Base-by-base conservation (phyloP, 805 yeast genomes). In the Schizosaccharomyces lindneri region DNA sequence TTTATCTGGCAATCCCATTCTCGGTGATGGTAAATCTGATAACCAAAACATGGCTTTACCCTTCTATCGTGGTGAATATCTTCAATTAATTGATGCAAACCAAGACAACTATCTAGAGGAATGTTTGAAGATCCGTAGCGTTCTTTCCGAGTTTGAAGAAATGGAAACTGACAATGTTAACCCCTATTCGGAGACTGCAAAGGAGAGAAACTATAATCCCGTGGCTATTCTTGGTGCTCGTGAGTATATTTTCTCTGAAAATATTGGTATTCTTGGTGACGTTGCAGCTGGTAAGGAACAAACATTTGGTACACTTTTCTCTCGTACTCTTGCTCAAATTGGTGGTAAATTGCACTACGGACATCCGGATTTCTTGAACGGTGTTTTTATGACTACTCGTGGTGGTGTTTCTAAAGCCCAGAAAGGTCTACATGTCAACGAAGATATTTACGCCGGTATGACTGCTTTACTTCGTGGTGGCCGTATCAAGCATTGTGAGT, bases 241-340 rank as follows among this genome's bases (percentile, higher is more conserved):
- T 67, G 97, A 90, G 70, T 88, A 87, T 70, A 88, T 90, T 39
- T 90, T 90, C 73, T 85, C 95, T 1, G 97, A 89, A 72, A 85
- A 85, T 68, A 81, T 87, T 63, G 97, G 97, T 63, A 84, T 89
- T 13, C 75, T 89, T 55, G 97, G 97, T 59, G 97, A 89, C 72
- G 86, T 89, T 66, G 97, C 97, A 27, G 97, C 97, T 24, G 96
- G 95, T 7, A 89, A 89, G 71, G 97, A 89, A 70, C 96, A 90
- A 72, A 89, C 97, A 1, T 89, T 89, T 75, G 97, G 97, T 31
- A 89, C 97, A 0, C 74, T 90, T 67, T 89, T 90, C 75, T 95
- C 97, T 0, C 78, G 97, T 69, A 88, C 96, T 0, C 74, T 89
- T 66, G 93, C 96, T 0, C 90, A 87, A 68, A 87, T 90, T 66